These are phyloP conservation scores for Theobroma grandiflorum DNA, from an alignment of 441 rosid species.

Conservation along the genomic window DNA sequence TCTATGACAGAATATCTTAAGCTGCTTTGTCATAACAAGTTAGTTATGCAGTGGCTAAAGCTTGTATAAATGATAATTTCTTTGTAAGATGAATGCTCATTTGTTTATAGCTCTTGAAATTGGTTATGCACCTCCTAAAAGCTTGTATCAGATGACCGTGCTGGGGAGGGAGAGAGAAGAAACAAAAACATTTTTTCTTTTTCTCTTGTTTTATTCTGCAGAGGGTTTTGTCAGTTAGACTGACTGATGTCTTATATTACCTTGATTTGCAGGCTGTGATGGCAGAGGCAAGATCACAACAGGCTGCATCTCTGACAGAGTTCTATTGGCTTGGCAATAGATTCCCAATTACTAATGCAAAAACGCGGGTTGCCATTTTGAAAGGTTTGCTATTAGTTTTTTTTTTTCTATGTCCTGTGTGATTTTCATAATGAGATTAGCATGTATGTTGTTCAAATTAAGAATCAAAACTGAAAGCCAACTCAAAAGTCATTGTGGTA, in stretches of 20 bases:
- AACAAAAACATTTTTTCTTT: not conserved
- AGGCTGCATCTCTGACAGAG: constrained; percentile 91
- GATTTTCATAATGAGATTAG: not conserved
- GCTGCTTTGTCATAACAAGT: not conserved
- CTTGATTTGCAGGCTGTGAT: constrained; percentile 66
- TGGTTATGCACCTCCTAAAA: not conserved
- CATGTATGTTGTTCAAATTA: constrained; percentile 9
- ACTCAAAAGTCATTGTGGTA: not conserved
- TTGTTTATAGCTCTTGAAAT: constrained; percentile 14
- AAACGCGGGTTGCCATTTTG: constrained; percentile 76
- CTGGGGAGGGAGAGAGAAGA: constrained; percentile 8
- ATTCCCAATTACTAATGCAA: constrained; percentile 93
- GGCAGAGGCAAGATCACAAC: constrained; percentile 87
- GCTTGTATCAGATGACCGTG: constrained; percentile 9
- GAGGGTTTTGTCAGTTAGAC: not conserved
- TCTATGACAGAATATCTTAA: not conserved
- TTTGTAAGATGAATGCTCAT: not conserved
- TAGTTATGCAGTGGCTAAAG: not conserved
- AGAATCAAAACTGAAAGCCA: constrained; percentile 18
- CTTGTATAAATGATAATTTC: not conserved
- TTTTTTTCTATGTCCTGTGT: constrained; percentile 6
- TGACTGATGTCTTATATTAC: constrained; percentile 2
- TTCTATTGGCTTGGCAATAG: constrained; percentile 95
- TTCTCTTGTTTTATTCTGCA: not conserved
- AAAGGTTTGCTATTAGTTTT: constrained; percentile 52